phyloP scores from a whole-genome alignment of 352 stramenopile species.

The Phytopythium sindhum region DNA sequence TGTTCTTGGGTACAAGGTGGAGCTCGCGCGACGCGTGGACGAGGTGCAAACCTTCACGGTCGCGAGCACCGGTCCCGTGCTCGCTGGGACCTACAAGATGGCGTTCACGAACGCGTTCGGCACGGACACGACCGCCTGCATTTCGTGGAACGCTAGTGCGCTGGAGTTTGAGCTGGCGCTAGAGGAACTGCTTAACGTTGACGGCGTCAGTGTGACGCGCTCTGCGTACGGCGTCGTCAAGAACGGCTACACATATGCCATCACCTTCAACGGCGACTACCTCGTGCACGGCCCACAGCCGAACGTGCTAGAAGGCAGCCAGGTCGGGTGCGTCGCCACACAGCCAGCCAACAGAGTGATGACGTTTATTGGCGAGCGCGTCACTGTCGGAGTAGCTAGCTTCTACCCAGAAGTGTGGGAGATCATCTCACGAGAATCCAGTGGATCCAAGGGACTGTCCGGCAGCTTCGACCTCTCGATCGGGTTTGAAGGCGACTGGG shows the following conservation, averaged over 20 bases:
- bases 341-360: constrained; percentile 47
- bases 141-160: constrained; percentile 70
- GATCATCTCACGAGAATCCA: constrained; percentile 39
- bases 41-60: constrained; percentile 74
- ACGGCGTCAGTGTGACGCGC: constrained; percentile 54
- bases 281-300: constrained; percentile 53
- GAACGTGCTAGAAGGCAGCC: constrained; percentile 44
- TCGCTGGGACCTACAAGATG: constrained; percentile 52
- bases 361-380: constrained; percentile 38
- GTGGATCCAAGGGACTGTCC: constrained; percentile 29
- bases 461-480: constrained; percentile 73
- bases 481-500: constrained; percentile 63
- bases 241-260: constrained; percentile 67
- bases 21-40: constrained; percentile 63
- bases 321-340: constrained; percentile 29
- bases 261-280: constrained; percentile 65
- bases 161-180: constrained; percentile 66
- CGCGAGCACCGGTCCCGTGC: constrained; percentile 45
- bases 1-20: constrained; percentile 76
- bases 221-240: constrained; percentile 39
- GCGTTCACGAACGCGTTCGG: constrained; percentile 41
- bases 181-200: constrained; percentile 62
- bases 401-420: constrained; percentile 70
- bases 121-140: constrained; percentile 38
- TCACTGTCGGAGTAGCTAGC: constrained; percentile 35